These are phyloP conservation scores for Wickerhamiella infanticola DNA, from an alignment of 1,139 yeast species.

Conservation along the genomic window DNA sequence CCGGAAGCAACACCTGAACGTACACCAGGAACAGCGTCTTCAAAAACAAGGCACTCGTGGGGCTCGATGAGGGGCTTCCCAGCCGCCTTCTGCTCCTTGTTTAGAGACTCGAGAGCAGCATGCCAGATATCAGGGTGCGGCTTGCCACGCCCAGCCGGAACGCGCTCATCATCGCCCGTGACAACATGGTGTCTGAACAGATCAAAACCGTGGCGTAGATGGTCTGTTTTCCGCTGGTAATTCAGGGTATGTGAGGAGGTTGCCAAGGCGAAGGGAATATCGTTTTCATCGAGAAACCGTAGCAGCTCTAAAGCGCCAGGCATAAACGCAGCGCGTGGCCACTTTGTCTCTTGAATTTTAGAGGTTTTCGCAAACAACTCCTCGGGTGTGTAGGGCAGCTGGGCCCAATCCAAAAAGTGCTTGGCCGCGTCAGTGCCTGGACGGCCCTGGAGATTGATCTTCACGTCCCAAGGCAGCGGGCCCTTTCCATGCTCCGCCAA, in stretches of 20 bases:
- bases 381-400: conserved; percentile 50
- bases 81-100: conserved; percentile 28
- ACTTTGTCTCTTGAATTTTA: conserved; percentile 38
- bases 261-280: conserved; percentile 79
- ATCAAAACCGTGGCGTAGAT: conserved; percentile 44
- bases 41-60: conserved; percentile 76
- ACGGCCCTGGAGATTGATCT: conserved; percentile 72
- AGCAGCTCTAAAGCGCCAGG: conserved; percentile 77
- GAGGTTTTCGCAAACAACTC: conserved; percentile 40
- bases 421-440: conserved; percentile 63
- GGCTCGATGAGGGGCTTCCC: conserved; percentile 37
- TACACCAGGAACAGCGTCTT: conserved; percentile 89
- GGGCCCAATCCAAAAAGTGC: conserved; percentile 49
- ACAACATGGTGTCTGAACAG: conserved; percentile 51
- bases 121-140: conserved; percentile 91
- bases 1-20: conserved; percentile 70
- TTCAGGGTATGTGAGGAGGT: conserved; percentile 60
- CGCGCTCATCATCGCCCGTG: conserved; percentile 75
- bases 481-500: conserved; percentile 57
- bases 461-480: conserved; percentile 78
- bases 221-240: conserved; percentile 52
- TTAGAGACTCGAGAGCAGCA: conserved; percentile 57
- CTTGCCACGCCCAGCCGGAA: conserved; percentile 76
- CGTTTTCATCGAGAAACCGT: conserved; percentile 31
- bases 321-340: conserved; percentile 51